Base-by-base conservation (phyloP, 768 basidiomycete genomes). In the Asterophora lycoperdoides region DNA sequence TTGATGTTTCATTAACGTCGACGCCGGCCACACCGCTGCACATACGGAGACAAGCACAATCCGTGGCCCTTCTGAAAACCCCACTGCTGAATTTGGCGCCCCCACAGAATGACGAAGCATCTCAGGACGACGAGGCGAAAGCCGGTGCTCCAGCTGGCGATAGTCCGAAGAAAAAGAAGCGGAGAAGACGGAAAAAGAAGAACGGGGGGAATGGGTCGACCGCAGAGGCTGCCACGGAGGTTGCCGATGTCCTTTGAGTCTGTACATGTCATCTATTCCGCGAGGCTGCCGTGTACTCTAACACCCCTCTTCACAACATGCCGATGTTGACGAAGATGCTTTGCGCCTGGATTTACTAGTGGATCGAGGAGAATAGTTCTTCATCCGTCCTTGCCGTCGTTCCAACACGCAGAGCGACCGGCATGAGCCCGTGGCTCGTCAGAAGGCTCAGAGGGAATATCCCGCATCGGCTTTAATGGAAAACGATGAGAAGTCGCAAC, bases 11-110 rank as follows among this genome's bases (percentile, higher is more conserved):
- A 5, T 46, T 56, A 11, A 55, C 48, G 17, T n/a, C 45, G 38
- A 49, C 51, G n/a, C 52, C 52, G 5, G 38, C n/a, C 28, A 53
- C 19, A 4, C 38, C 32, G 39, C 36, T 46, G 38, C 53, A 44
- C 45, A 15, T 19, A 42, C 53, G 33, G 41, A 51, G 49, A 38
- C 48, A 45, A 44, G 36, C 42, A 6, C 60, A 61, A 49, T 57
- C 64, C 13, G 39, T 54, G 19, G 57, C 53, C 2, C 48, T 69
- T 19, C 49, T 68, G 17, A 68, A 68, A 42, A 49, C 68, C 3
- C 76, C 80, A 11, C 52, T 86, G 15, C 65, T 86, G 20, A 85
- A 85, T 56, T 69, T 86, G 9, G 65, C 64, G 34, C 77, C 76
- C 19, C 76, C 72, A 43, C 46, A 62, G 8, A 68, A 63, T 33